Evolutionary conservation across 306 rosid genomes (phyloP).

Genomic region (Glycine soja): DNA sequence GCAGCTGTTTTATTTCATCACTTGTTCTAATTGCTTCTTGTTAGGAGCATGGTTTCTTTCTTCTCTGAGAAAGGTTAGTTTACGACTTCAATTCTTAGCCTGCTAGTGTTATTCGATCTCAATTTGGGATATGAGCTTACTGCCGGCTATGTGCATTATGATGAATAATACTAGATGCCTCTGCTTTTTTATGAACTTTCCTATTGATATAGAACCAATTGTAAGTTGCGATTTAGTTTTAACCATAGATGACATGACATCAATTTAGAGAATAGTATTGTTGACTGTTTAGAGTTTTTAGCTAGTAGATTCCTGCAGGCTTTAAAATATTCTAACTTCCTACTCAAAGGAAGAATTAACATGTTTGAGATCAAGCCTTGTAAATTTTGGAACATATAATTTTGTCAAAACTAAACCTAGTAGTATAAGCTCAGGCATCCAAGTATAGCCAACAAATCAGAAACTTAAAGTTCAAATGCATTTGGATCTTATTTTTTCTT

Average conservation of each 20-base stretch:
- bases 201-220: not conserved
- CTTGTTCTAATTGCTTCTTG: slow-evolving; percentile 52
- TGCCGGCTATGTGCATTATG: not conserved
- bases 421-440: not conserved
- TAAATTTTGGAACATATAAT: not conserved
- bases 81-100: slow-evolving; percentile 8
- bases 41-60: slow-evolving; percentile 52
- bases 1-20: slow-evolving; percentile 53
- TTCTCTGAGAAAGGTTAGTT: slow-evolving; percentile 59
- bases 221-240: not conserved
- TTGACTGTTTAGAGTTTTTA: not conserved
- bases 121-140: not conserved
- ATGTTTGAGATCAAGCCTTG: not conserved
- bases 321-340: slow-evolving; percentile 5
- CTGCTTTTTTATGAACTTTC: not conserved
- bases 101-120: slow-evolving; percentile 9
- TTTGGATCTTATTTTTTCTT: not conserved
- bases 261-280: slow-evolving; percentile 19
- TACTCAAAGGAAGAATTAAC: not conserved
- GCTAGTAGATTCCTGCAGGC: not conserved
- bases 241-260: not conserved
- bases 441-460: too few species aligned
- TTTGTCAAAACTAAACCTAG: not conserved
- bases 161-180: not conserved
- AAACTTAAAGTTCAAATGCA: not conserved